These are phyloP conservation scores for Plasmopara halstedii DNA, from an alignment of 352 stramenopile genomes.

Conservation along the genomic window DNA sequence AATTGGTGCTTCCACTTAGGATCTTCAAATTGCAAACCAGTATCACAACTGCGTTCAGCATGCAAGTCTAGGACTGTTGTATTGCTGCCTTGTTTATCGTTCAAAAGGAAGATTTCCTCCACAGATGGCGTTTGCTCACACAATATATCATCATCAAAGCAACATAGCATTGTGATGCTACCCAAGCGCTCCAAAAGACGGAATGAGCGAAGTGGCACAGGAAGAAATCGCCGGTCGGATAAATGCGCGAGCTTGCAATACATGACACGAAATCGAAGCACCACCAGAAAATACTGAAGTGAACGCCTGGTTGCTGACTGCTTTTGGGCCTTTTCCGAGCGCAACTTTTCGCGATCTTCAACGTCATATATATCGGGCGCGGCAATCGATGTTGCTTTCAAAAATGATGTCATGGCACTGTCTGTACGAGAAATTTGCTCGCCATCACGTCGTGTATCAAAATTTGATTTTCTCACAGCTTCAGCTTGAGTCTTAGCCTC, in stretches of 20 bases:
- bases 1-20: constrained; percentile 79
- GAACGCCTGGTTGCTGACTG: constrained; percentile 59
- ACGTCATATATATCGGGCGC: constrained; percentile 70
- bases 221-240: constrained; percentile 28
- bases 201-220: constrained; percentile 69
- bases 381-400: constrained; percentile 19
- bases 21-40: constrained; percentile 80
- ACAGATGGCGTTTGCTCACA: constrained; percentile 71
- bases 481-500: neutral
- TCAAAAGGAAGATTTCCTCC: constrained; percentile 82
- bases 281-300: constrained; percentile 67
- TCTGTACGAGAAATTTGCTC: constrained; percentile 17
- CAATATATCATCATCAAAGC: constrained; percentile 82
- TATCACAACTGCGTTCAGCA: constrained; percentile 59
- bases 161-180: constrained; percentile 84
- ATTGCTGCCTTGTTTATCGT: constrained; percentile 52
- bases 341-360: constrained; percentile 75
- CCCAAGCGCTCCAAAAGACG: constrained; percentile 72
- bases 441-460: neutral
- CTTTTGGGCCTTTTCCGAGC: constrained; percentile 55
- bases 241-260: constrained; percentile 44
- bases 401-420: constrained; percentile 20
- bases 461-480: neutral
- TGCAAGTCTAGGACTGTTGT: constrained; percentile 75
- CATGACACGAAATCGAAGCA: constrained; percentile 58